Evolutionary conservation across 2,329 filamentous ascomycete species (phyloP), one percentile per base, ranked within the genome.

Genomic region (Talaromyces sp.): DNA sequence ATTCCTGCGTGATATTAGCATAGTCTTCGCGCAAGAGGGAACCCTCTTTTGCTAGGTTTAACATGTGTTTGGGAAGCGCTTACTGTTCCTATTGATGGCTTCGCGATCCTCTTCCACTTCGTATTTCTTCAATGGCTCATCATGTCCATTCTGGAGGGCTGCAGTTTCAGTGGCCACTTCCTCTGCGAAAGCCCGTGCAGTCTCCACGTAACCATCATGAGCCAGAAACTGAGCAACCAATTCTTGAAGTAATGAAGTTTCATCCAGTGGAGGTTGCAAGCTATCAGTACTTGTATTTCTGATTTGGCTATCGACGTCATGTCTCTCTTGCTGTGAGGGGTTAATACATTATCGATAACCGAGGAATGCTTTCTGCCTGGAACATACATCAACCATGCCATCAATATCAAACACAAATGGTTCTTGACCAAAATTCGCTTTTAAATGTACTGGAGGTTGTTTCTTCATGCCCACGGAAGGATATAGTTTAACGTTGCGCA

Each of bases 161-260:
- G 83, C 78, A 63, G 89, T 87, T 69, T 96, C 90, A 14, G 82
- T 77, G 49, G 84, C 82, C 22, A 96, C 85, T 66, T 97, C 93
- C 62, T 88, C 82, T 3, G 89, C 86, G 77, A 99, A 97, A 0
- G 90, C 91, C 58, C 87, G 85, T 8, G 92, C 92, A 0, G 93
- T 96, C 61, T 97, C 93, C 7, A 97, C 88, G 62, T 97, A 97
- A 54, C 94, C 94, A 65, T 97, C 94, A 63, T 97, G 93, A 33
- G 92, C 89, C 13, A 99, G 78, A 62, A 96, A 97, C 72, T 97
- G 92, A 35, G 91, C 81, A 16, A 93, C 86, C 51, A 97, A 77
- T 62, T 89, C 84, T 68, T 97, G 91, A 33, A 96, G 85, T 43
- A 97, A 80, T 22, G 88, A 81, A 1, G 85, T 87, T 71, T 97